Evolutionary conservation across 108 stramenopile genomes (phyloP), one percentile per base, ranked within the genome.

Genomic region (Fragilaria crotonensis): DNA sequence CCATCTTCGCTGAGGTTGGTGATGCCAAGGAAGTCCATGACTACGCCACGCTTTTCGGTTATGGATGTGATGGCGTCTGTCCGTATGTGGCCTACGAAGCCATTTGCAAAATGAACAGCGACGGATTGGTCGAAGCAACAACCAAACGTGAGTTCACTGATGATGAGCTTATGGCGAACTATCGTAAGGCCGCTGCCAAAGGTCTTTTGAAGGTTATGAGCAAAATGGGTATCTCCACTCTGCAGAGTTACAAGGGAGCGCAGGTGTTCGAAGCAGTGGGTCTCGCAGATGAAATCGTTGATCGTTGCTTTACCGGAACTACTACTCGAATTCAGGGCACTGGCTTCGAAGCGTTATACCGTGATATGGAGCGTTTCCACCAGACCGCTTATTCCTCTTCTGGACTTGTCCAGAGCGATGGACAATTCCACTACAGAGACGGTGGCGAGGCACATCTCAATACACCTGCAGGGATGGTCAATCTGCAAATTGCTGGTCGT

Each of bases 231-330:
- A 95, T 96, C 60, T 91, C 89, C 11, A 96, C 95, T 18, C 74
- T 96, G 25, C 93, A 96, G 63, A 91, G 89, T 73, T 96, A 96
- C 81, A 94, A 94, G 74, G 95, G 91, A 46, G 95, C 95, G 14
- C 95, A 96, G 67, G 88, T 91, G 0, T 98, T 98, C 50, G 97
- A 98, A 76, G 95, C 95, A 25, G 90, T 98, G 47, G 97, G 97
- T 27, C 79, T 98, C 32, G 83, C 85, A 51, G 95, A 95, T 54
- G 95, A 96, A 69, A 83, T 98, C 50, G 94, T 98, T 26, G 90
- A 95, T 62, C 74, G 85, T 50, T 95, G 94, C 76, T 98, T 98
- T 74, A 93, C 92, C 1, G 97, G 97, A 28, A 96, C 95, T 22
- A 92, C 94, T 17, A 94, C 89, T 52, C 93, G 97, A 61, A 93